A percentile compares a stretch with the other conserved stretches of the same genome.
Conservation (phyloP, 169 alveolate species). For the Babesia caballi region DNA sequence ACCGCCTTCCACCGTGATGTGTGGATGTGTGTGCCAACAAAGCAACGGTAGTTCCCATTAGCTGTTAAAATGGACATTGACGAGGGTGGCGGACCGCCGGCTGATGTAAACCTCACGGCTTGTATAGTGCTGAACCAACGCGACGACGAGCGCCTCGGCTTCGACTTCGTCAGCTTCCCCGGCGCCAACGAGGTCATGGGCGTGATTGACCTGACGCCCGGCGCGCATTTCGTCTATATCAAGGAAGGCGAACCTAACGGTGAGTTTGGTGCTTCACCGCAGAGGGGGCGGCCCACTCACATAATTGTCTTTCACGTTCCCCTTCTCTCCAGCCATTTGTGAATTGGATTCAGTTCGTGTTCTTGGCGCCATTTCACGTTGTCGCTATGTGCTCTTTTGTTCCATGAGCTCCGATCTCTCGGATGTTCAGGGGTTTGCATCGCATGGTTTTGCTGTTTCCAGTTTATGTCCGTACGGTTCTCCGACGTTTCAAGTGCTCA, state of each 20-base stretch:
- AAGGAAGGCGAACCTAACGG: conserved; percentile 30
- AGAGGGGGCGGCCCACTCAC: neutral
- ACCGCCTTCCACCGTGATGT: too few species aligned
- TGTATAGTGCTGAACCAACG: conserved; percentile 53
- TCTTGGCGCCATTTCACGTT: too few species aligned
- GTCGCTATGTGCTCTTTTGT: too few species aligned
- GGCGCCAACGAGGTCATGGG: conserved; percentile 37
- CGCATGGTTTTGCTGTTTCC: too few species aligned
- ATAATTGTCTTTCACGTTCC: too few species aligned
- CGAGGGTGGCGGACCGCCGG: neutral
- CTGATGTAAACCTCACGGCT: conserved; percentile 15
- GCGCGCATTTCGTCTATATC: conserved; percentile 52
- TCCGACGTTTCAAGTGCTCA: neutral
- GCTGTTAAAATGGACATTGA: neutral
- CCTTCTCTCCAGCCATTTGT: too few species aligned
- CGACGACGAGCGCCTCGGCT: conserved; percentile 48
- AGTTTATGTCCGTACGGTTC: too few species aligned
- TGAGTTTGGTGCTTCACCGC: neutral
- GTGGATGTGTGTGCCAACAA: too few species aligned
- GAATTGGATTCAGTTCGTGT: too few species aligned
- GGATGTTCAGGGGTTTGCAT: too few species aligned
- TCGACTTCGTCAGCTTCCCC: conserved; percentile 56
- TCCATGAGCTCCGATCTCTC: too few species aligned
- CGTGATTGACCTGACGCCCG: conserved; percentile 46
- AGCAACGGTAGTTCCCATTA: too few species aligned